These are phyloP conservation scores for Hypoxylon rickii DNA, from an alignment of 495 filamentous ascomycete genomes.

Conservation along the genomic window DNA sequence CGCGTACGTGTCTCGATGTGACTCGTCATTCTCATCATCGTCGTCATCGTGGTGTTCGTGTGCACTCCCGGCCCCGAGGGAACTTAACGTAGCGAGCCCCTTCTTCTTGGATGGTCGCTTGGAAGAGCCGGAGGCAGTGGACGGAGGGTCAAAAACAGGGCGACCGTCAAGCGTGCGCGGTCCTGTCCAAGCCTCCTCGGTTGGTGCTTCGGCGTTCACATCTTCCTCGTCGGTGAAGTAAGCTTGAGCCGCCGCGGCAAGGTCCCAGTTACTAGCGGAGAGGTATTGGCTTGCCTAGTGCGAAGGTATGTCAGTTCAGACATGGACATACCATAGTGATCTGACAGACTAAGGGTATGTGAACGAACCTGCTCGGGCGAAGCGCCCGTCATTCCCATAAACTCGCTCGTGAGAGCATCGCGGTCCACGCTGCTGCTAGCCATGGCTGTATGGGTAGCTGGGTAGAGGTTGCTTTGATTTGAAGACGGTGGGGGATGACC, in stretches of 20 bases:
- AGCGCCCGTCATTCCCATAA: conserved; percentile 72
- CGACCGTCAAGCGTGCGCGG: conserved; percentile 61
- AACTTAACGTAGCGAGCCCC: conserved; percentile 62
- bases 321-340: neutral
- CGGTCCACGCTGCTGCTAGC: conserved; percentile 52
- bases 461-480: too few species aligned
- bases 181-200: conserved; percentile 51
- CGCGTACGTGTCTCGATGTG: conserved; percentile 83
- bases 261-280: conserved; percentile 67
- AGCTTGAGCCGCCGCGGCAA: conserved; percentile 67
- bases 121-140: conserved; percentile 43
- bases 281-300: conserved; percentile 73
- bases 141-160: conserved; percentile 52
- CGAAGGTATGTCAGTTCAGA: neutral
- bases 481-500: too few species aligned
- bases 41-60: conserved; percentile 52
- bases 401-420: conserved; percentile 72
- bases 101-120: conserved; percentile 52
- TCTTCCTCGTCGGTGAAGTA: conserved; percentile 70
- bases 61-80: conserved; percentile 55
- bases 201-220: conserved; percentile 48
- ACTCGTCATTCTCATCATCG: conserved; percentile 64
- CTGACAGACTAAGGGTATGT: neutral
- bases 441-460: conserved; percentile 52
- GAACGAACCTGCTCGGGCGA: conserved; percentile 64